phyloP scores from a whole-genome alignment of 1,139 yeast genomes.

The Debaryomyces psychrophilus region DNA sequence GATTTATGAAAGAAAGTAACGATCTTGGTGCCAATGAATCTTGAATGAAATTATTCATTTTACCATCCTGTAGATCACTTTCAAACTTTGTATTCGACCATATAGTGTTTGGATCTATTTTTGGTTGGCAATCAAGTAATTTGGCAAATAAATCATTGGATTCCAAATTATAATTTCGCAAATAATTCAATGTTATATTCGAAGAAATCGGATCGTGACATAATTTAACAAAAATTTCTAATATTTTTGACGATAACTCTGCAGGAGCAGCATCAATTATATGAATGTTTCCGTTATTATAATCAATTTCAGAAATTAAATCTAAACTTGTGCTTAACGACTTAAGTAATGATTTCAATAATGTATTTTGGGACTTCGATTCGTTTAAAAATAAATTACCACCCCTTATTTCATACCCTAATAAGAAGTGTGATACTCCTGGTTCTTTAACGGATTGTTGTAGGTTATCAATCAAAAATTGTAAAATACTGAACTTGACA shows the following conservation, averaged over 20 bases:
- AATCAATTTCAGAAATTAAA: constrained; percentile 41
- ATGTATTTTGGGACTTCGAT: constrained; percentile 37
- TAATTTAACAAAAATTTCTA: constrained; percentile 64
- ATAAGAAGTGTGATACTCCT: constrained; percentile 69
- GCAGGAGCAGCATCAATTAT: constrained; percentile 57
- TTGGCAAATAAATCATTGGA: constrained; percentile 52
- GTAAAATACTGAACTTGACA: constrained; percentile 60
- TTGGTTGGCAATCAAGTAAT: constrained; percentile 57
- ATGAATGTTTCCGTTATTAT: constrained; percentile 37
- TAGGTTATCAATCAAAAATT: constrained; percentile 59
- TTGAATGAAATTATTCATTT: constrained; percentile 36
- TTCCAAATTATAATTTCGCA: constrained; percentile 39
- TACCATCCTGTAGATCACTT: constrained; percentile 34
- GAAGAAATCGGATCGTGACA: constrained; percentile 61
- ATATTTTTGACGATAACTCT: constrained; percentile 56
- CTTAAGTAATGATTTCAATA: constrained; percentile 56
- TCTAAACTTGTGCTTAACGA: constrained; percentile 53
- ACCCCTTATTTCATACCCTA: constrained; percentile 62
- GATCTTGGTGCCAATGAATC: constrained; percentile 50
- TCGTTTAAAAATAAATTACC: constrained; percentile 28
- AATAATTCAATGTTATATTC: constrained; percentile 49
- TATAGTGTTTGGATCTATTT: constrained; percentile 44
- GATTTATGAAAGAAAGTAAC: constrained; percentile 61
- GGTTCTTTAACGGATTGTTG: constrained; percentile 43
- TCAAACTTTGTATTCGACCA: constrained; percentile 59